phyloP scores from a whole-genome alignment of 257 asterid genomes.

The Jacaranda copaia region DNA sequence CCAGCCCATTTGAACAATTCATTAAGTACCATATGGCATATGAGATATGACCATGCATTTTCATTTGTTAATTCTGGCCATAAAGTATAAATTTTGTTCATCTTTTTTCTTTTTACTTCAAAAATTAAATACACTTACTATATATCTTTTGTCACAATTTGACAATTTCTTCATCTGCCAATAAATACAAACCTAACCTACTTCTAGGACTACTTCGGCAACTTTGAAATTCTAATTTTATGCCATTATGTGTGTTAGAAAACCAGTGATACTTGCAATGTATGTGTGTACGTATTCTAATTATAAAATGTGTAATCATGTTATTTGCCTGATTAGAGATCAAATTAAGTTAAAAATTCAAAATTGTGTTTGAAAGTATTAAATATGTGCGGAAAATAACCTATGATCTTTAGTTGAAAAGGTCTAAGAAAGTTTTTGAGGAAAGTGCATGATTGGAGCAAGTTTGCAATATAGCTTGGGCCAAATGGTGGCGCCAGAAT shows the following conservation, averaged over 20 bases:
- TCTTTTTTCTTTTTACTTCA: slow-evolving; percentile 6
- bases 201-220: background rate
- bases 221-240: slow-evolving; percentile 22
- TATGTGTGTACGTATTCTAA: too few relatives aligned
- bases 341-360: too few relatives aligned
- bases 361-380: too few relatives aligned
- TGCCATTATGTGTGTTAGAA: background rate
- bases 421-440: too few relatives aligned
- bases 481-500: too few relatives aligned
- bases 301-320: too few relatives aligned
- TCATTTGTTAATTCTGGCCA: background rate
- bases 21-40: background rate
- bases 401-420: too few relatives aligned
- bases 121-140: slow-evolving; percentile 13
- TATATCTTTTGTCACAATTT: slow-evolving; percentile 24
- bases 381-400: too few relatives aligned
- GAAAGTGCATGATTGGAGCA: too few relatives aligned
- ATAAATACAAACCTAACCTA: slow-evolving; percentile 39
- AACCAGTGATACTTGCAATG: background rate
- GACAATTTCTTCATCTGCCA: slow-evolving; percentile 32
- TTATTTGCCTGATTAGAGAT: too few relatives aligned
- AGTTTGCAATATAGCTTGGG: too few relatives aligned
- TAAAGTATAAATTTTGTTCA: slow-evolving; percentile 14
- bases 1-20: background rate
- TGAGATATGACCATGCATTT: background rate